Percentiles rank a stretch among this genome's conserved stretches.
These are phyloP conservation scores for Cylindrodendrum hubeiense DNA, from an alignment of 2,329 filamentous ascomycete genomes.

Conservation along the genomic window DNA sequence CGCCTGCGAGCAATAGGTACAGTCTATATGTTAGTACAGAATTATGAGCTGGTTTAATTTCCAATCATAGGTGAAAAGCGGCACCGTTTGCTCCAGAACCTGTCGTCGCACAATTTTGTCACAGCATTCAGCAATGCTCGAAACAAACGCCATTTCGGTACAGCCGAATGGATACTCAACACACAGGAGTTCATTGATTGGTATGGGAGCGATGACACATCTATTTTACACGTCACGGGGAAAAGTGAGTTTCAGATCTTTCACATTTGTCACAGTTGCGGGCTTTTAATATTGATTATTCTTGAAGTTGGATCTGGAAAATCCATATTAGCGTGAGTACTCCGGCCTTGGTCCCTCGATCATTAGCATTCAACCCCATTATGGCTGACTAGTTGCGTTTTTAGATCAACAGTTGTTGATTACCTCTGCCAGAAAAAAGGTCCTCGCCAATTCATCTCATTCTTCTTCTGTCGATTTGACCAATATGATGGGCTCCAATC, in stretches of 20 bases:
- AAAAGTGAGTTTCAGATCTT: slow-evolving; percentile 27
- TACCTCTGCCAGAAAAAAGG: neutral
- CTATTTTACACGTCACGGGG: slow-evolving; percentile 22
- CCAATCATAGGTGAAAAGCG: slow-evolving; percentile 8
- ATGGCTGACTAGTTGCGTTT: neutral
- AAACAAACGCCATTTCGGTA: slow-evolving; percentile 28
- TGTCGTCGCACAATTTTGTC: slow-evolving; percentile 22
- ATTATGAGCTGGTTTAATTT: no score
- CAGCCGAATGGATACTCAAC: slow-evolving; percentile 22
- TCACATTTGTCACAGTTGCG: no score
- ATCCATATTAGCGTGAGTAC: slow-evolving; percentile 25
- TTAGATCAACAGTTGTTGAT: slow-evolving; percentile 7
- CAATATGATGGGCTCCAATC: neutral
- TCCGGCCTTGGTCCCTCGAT: neutral
- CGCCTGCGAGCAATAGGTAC: no score
- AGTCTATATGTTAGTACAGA: no score
- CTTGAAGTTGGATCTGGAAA: slow-evolving; percentile 34
- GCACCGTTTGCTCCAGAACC: neutral
- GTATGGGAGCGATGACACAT: accelerated
- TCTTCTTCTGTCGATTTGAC: slow-evolving; percentile 24
- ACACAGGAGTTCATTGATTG: slow-evolving; percentile 11
- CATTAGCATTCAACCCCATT: neutral
- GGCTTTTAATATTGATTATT: no score
- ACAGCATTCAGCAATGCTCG: slow-evolving; percentile 15
- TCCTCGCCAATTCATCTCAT: slow-evolving; percentile 3